Evolutionary conservation across 768 basidiomycete species (phyloP), one percentile per base, ranked within the genome.

Genomic region (Leccinum disarticulatum): DNA sequence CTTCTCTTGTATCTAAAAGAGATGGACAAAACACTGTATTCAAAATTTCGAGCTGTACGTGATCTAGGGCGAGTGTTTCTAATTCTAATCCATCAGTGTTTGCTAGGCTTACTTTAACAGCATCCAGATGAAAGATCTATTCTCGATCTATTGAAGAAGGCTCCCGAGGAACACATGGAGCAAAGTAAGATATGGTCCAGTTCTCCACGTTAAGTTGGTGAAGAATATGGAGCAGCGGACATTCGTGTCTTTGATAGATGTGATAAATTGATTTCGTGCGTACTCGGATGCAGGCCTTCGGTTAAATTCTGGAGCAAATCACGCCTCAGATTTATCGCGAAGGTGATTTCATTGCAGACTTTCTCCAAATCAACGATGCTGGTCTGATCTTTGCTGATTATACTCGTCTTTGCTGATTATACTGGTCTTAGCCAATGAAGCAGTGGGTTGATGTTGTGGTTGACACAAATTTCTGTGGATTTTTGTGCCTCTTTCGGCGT

Each of bases 381-480:
- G 86, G 86, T 17, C 81, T 94, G n/a, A 97, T 95, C 1, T 98
- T 94, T 73, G 96, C 96, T 14, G 96, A 98, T 75, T 94, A 96
- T 66, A 92, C 93, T 85, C 86, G 87, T 49, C 77, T 98, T 22
- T 22, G 22, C 22, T 22, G 22, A 22, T 22, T 22, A 84, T 54
- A 81, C 80, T 31, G 83, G 86, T 30, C 79, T 95, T 48, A 85
- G 84, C 61, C 80, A 81, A 56, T 98, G 61, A 92, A 90, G 73
- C 76, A 78, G 25, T 98, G 93, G 93, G 77, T 95, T 14, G 95
- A 98, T 64, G 79, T 73, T 17, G 89, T 90, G 1, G 22, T 22
- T 22, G 22, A 22, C 22, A 22, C 83, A 64, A 95, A 97, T 70
- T 79, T 75, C 77, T 95, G 95, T 95, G 70, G 53, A 61, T 60